These are phyloP conservation scores for Alternaria viburni DNA, from an alignment of 2,329 filamentous ascomycete genomes.

Conservation along the genomic window DNA sequence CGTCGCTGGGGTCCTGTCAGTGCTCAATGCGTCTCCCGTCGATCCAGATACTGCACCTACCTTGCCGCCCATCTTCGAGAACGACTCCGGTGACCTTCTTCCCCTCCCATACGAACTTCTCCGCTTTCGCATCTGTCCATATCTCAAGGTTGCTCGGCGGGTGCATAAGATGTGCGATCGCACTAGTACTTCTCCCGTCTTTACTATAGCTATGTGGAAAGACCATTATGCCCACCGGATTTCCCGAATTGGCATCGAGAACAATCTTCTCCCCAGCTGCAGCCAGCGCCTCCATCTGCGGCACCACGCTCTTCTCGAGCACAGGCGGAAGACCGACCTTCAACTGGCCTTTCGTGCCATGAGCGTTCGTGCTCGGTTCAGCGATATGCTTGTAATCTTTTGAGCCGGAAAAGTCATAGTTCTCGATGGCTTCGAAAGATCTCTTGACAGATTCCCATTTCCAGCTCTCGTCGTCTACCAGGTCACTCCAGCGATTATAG, in stretches of 20 bases:
- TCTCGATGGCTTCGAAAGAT: slow-evolving; percentile 62
- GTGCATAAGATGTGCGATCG: slow-evolving; percentile 46
- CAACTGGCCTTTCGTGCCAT: slow-evolving; percentile 52
- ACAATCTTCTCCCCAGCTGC: slow-evolving; percentile 61
- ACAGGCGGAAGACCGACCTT: slow-evolving; percentile 55
- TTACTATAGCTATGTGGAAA: slow-evolving; percentile 48
- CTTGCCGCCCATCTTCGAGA: slow-evolving; percentile 36
- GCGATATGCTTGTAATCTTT: slow-evolving; percentile 55
- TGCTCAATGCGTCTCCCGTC: not conserved
- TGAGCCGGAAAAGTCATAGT: slow-evolving; percentile 52
- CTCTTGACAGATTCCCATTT: slow-evolving; percentile 60
- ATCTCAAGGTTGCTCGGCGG: slow-evolving; percentile 61
- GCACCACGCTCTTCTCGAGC: slow-evolving; percentile 63
- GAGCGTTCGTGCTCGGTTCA: slow-evolving; percentile 52
- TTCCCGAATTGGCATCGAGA: slow-evolving; percentile 58
- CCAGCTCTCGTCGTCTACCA: slow-evolving; percentile 63
- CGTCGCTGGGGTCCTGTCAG: slow-evolving; percentile 16
- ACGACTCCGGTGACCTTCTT: slow-evolving; percentile 37
- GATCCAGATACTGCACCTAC: slow-evolving; percentile 24
- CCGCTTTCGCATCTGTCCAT: slow-evolving; percentile 56
- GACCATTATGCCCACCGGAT: slow-evolving; percentile 39
- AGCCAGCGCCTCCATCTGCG: slow-evolving; percentile 62
- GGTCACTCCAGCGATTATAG: slow-evolving; percentile 66
- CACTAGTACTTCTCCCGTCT: slow-evolving; percentile 43
- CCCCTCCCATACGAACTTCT: slow-evolving; percentile 35